phyloP scores from a whole-genome alignment of 2,329 filamentous ascomycete genomes.

The Fusarium lyarnte region DNA sequence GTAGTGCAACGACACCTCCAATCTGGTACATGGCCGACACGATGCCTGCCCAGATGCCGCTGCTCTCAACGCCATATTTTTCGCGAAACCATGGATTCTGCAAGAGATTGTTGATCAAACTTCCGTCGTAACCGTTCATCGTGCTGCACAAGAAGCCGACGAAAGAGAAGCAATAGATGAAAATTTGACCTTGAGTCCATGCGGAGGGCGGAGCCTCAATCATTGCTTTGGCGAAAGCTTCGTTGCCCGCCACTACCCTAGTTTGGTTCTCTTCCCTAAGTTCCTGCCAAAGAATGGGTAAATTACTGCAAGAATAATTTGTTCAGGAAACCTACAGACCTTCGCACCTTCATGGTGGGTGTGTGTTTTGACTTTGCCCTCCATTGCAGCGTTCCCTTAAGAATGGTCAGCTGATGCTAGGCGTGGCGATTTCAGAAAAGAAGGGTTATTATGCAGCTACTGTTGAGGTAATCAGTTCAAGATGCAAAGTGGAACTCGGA shows the following conservation, averaged over 20 bases:
- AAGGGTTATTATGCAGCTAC: neutral
- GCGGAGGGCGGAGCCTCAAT: neutral
- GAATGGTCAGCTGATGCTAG: too few species aligned
- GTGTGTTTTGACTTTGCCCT: neutral
- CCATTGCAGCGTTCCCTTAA: neutral
- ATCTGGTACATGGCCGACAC: neutral
- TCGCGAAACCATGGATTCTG: neutral
- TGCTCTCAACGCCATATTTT: neutral
- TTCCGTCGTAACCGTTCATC: neutral
- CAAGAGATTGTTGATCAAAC: neutral
- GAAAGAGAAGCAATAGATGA: neutral
- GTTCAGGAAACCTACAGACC: too few species aligned
- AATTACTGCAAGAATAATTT: neutral
- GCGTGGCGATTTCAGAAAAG: rapidly evolving
- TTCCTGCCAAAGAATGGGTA: neutral
- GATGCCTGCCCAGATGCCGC: neutral
- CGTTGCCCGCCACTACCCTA: neutral
- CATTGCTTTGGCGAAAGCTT: neutral
- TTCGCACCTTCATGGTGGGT: neutral
- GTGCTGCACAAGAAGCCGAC: neutral
- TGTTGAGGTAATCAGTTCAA: too few species aligned
- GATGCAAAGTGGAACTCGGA: too few species aligned
- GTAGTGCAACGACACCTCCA: neutral
- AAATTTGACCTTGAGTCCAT: neutral
- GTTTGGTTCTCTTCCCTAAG: neutral